Percentiles rank a stretch among this genome's conserved stretches.
Evolutionary conservation across 2,329 filamentous ascomycete species (phyloP).

Genomic region (Fusarium setosum): DNA sequence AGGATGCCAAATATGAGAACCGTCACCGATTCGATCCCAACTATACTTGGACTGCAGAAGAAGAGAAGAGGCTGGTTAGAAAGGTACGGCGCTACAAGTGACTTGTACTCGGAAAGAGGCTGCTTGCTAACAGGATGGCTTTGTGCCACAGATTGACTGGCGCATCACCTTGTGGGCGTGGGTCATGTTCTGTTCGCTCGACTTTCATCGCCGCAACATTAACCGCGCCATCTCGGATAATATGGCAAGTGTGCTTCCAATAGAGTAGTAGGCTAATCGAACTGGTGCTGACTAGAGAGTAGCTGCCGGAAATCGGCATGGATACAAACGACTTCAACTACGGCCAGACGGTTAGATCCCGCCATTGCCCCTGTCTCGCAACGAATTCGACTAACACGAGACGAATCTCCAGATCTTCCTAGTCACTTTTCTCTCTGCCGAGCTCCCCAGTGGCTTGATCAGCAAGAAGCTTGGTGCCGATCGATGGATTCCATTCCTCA

Average conservation of each 20-base stretch:
- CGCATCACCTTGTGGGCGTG: conserved; percentile 53
- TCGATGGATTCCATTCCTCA: conserved; percentile 56
- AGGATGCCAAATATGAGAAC: conserved; percentile 69
- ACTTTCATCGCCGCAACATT: conserved; percentile 60
- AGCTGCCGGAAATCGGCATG: conserved; percentile 54
- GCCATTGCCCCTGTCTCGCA: background rate
- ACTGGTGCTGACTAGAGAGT: conserved; percentile 2
- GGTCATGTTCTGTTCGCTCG: conserved; percentile 61
- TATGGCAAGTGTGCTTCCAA: conserved; percentile 41
- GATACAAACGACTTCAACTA: conserved; percentile 59
- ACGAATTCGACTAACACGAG: background rate
- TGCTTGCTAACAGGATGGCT: conserved; percentile 15
- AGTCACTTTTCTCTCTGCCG: conserved; percentile 58
- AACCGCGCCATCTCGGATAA: conserved; percentile 56
- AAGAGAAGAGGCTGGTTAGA: conserved; percentile 58
- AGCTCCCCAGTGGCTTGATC: conserved; percentile 61
- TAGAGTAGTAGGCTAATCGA: background rate
- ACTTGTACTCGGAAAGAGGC: background rate
- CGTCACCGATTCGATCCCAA: conserved; percentile 66
- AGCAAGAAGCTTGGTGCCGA: conserved; percentile 64
- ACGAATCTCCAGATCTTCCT: conserved; percentile 52
- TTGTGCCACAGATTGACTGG: conserved; percentile 61
- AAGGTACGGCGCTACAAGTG: conserved; percentile 48
- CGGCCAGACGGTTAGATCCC: conserved; percentile 49
- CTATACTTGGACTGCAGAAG: conserved; percentile 57